Percentiles rank a stretch among this genome's conserved stretches.
Evolutionary conservation across 305 asterid species (phyloP).

Genomic region (Fraxinus greggii): DNA sequence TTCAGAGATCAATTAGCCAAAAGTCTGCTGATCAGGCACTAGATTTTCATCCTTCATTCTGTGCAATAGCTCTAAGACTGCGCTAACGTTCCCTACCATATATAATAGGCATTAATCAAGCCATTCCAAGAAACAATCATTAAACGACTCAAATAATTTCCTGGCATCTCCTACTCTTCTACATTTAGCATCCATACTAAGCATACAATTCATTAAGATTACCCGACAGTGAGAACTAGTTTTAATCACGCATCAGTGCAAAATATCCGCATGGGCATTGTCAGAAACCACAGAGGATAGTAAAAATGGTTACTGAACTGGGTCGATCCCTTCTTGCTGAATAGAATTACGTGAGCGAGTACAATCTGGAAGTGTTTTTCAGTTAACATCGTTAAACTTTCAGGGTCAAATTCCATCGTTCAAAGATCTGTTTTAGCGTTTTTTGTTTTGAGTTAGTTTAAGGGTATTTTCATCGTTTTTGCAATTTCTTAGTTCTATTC

Average conservation of each 20-base stretch:
- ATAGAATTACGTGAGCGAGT: slow-evolving; percentile 29
- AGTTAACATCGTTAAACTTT: background rate
- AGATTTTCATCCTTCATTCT: slow-evolving; percentile 52
- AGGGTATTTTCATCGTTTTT: background rate
- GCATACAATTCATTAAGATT: slow-evolving; percentile 52
- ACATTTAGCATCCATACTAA: slow-evolving; percentile 70
- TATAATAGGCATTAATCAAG: slow-evolving; percentile 58
- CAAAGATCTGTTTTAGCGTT: background rate
- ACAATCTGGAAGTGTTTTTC: background rate
- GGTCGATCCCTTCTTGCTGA: slow-evolving; percentile 53
- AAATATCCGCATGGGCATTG: slow-evolving; percentile 35
- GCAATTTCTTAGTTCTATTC: background rate
- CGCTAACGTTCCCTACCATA: slow-evolving; percentile 33
- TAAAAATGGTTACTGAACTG: slow-evolving; percentile 50
- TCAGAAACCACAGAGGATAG: slow-evolving; percentile 57
- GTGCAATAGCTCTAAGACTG: slow-evolving; percentile 40
- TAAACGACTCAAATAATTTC: slow-evolving; percentile 53
- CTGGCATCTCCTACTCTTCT: slow-evolving; percentile 56
- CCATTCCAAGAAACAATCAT: slow-evolving; percentile 74
- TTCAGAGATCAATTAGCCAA: background rate
- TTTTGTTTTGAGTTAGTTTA: background rate
- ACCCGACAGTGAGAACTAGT: slow-evolving; percentile 38
- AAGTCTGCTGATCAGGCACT: slow-evolving; percentile 67
- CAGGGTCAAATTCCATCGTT: background rate
- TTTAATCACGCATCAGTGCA: slow-evolving; percentile 51